Evolutionary conservation across 2,329 filamentous ascomycete species (phyloP), one percentile per base, ranked within the genome.

Genomic region (Fusarium verrucosum): DNA sequence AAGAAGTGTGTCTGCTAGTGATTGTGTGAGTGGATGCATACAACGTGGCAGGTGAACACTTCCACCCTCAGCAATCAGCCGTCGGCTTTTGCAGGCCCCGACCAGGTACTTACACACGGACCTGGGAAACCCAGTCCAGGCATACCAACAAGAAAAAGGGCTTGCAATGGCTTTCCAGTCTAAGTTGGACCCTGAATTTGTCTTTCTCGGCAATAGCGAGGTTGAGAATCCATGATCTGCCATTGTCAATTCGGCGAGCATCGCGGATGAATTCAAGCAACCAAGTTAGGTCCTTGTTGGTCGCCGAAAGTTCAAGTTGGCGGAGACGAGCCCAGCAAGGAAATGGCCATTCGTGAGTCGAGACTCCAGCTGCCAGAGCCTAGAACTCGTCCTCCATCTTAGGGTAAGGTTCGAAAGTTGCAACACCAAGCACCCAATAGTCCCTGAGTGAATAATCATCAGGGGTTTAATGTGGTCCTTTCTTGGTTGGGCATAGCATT

Each of bases 101-200:
- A 13, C n/a, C 32, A 40, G 22, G 46, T 42, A 35, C 50, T 52
- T 63, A 59, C 46, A 64, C 60, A 62, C 55, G 36, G 55, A 42
- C 55, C 61, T 42, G n/a, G 19, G 17, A 40, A 47, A 40, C 22
- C n/a, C 32, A 40, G 32, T 23, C 44, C 32, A 13, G 26, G 25
- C 40, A 41, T 40, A 50, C 35, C 56, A 46, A 52, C 30, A 62
- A 38, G 11, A 30, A 50, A 47, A 38, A 49, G 37, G 49, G 41
- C 37, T n/a, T 50, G 37, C 23, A 17, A 40, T 49, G 53, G 38
- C 51, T 46, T 60, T 36, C n/a, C 32, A 32, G 32, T 37, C 54
- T 17, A 59, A 42, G 46, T 22, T 61, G 63, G 64, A 67, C 64
- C 63, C 63, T 66, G 63, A 57, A 57, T 52, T 38, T 44, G 19